A percentile compares a stretch with the other conserved stretches of the same genome.
These are phyloP conservation scores for Aegilops bicornis DNA, from an alignment of 176 grass and related monocot species.

Conservation along the genomic window DNA sequence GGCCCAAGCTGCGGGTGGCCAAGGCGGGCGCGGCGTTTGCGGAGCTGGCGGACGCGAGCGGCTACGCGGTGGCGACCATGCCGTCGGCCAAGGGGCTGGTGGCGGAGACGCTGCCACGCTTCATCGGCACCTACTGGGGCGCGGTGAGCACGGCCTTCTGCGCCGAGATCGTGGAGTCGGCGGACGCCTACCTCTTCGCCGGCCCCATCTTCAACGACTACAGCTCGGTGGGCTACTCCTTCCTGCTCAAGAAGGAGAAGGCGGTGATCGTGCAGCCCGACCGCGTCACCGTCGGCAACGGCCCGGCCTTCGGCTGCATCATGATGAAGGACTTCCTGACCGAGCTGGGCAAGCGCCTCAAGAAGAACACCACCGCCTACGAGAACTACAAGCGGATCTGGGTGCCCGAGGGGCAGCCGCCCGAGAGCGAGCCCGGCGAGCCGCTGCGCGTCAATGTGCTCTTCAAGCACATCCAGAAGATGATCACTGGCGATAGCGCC, in stretches of 20 bases:
- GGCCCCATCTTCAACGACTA: conserved; percentile 93
- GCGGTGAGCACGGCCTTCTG: conserved; percentile 80
- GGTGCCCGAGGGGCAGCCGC: conserved; percentile 51
- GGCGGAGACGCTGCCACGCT: no score
- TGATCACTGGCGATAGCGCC: conserved; percentile 45
- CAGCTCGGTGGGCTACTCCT: conserved; percentile 79
- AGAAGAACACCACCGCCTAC: conserved; percentile 55
- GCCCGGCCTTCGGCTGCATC: conserved; percentile 70
- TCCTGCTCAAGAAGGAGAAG: conserved; percentile 69
- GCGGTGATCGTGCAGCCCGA: conserved; percentile 75
- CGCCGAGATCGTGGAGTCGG: conserved; percentile 79
- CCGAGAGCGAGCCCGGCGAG: conserved; percentile 38
- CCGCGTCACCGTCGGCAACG: conserved; percentile 65
- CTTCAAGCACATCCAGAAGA: conserved; percentile 77
- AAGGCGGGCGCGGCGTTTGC: no score
- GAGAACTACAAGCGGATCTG: conserved; percentile 74
- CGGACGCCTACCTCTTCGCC: conserved; percentile 73
- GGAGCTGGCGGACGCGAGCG: no score
- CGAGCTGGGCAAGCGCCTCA: conserved; percentile 39
- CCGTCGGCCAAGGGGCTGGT: no score
- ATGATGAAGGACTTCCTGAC: conserved; percentile 72
- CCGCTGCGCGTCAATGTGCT: conserved; percentile 77
- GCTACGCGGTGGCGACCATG: no score
- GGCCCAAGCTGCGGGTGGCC: no score
- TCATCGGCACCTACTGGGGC: conserved; percentile 28